Evolutionary conservation across 1,284 basidiomycete species (phyloP).

Genomic region (Ceratobasidium sp.): DNA sequence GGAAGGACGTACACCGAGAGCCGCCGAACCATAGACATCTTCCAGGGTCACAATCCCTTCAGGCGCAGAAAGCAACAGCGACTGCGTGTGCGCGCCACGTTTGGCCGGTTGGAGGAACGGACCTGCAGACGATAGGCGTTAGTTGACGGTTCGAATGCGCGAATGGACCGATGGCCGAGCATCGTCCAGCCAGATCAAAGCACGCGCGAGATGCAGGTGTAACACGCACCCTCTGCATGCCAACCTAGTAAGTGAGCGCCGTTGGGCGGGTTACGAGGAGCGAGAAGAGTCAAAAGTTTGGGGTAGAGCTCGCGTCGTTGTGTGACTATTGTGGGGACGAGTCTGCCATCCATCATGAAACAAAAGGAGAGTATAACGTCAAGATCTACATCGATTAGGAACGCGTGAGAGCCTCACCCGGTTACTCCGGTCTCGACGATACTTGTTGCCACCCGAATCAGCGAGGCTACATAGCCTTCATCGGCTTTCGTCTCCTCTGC

Average conservation of each 20-base stretch:
- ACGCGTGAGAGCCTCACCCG: slow-evolving; percentile 63
- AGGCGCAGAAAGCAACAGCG: slow-evolving; percentile 72
- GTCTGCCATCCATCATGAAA: not conserved
- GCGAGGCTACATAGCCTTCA: slow-evolving; percentile 69
- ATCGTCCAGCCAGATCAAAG: not conserved
- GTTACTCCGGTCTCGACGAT: slow-evolving; percentile 91
- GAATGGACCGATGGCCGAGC: not conserved
- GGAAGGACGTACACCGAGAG: slow-evolving; percentile 44
- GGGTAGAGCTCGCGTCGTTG: slow-evolving; percentile 32
- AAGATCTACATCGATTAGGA: slow-evolving; percentile 9
- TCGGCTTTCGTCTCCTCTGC: slow-evolving; percentile 60
- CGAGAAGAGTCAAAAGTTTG: slow-evolving; percentile 24
- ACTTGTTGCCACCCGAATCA: slow-evolving; percentile 75
- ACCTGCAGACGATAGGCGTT: slow-evolving; percentile 57
- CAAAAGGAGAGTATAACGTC: not conserved
- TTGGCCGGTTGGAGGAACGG: slow-evolving; percentile 84
- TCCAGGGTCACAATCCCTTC: slow-evolving; percentile 70
- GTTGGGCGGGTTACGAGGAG: slow-evolving; percentile 12
- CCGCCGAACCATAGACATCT: slow-evolving; percentile 72
- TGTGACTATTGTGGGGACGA: slow-evolving; percentile 36
- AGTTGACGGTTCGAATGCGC: not conserved
- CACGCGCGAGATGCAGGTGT: not conserved
- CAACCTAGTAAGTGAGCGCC: slow-evolving; percentile 34
- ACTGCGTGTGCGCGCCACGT: slow-evolving; percentile 80
- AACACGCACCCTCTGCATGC: slow-evolving; percentile 41